A percentile compares a stretch with the other conserved stretches of the same genome.
phyloP scores from a whole-genome alignment of 2,329 filamentous ascomycete species.

The Claviceps sp. region DNA sequence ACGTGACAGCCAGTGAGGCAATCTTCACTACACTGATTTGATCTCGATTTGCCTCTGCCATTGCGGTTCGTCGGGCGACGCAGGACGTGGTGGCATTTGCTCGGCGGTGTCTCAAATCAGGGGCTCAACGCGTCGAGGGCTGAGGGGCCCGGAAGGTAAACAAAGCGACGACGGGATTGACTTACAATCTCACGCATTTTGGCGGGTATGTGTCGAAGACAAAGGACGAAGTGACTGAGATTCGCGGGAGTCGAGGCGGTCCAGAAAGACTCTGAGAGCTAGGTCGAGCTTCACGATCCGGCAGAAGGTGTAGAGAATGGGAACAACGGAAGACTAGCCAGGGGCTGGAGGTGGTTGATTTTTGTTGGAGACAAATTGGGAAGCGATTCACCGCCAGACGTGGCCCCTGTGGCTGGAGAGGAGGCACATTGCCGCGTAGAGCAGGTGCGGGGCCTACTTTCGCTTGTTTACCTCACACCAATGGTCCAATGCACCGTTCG shows the following conservation, averaged over 20 bases:
- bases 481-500: conserved; percentile 12
- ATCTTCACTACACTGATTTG: conserved; percentile 30
- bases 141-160: conserved; percentile 6
- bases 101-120: conserved; percentile 25
- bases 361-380: conserved; percentile 12
- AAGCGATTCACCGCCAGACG: conserved; percentile 16
- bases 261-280: conserved; percentile 18
- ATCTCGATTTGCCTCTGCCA: background rate
- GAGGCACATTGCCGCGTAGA: conserved; percentile 1
- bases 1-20: conserved; percentile 9
- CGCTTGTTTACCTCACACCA: conserved; percentile 19
- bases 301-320: conserved; percentile 12
- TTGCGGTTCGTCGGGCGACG: background rate
- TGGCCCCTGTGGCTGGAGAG: conserved; percentile 6
- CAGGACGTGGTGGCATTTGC: background rate
- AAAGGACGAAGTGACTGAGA: conserved; percentile 7
- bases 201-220: conserved; percentile 16
- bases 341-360: conserved; percentile 13
- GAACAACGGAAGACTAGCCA: conserved; percentile 11
- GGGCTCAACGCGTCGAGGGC: conserved; percentile 26
- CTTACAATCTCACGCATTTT: conserved; percentile 60
- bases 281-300: conserved; percentile 20
- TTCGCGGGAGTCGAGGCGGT: conserved; percentile 7
- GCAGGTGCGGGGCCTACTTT: conserved; percentile 16
- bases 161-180: conserved; percentile 13